Base-by-base conservation (phyloP, 208 protist genomes). In the Leishmania martiniquensis region DNA sequence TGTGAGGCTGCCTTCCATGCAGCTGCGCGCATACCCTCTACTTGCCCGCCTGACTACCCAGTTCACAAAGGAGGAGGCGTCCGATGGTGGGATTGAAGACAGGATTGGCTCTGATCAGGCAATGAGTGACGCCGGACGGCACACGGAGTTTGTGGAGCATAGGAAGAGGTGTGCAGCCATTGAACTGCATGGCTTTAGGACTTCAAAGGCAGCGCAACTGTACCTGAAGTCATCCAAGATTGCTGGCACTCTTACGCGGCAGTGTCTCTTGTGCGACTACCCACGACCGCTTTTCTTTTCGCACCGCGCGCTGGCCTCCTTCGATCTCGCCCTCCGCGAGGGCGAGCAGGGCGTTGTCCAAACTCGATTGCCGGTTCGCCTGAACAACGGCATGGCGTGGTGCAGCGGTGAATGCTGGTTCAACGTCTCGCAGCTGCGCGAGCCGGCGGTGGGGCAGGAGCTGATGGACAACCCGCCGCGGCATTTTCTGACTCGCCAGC, bases 371-470 rank as follows among this genome's bases (percentile, higher is more conserved):
- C 80, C 85, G 1, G 59, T 80, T 25, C 66, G 37, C 32, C 57
- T 91, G 52, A 68, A 70, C 17, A 77, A 52, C 29, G 44, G 39
- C 9, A 29, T 78, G 12, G 76, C 78, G 4, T 85, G 72, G 73
- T 45, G 72, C 13, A 80, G 70, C n/a, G 65, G 73, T 44, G 80
- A 88, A 29, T 93, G 87, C 81, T 91, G 87, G 85, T 95, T 93
- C 77, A 97, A 97, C 81, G 63, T 92, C 2, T 75, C 84, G 25
- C 93, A 97, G 79, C 79, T 97, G 63, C 65, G 73, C 32, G 91
- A 97, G 77, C 83, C 90, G 2, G 42, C 68, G 1, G 57, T 92
- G 13, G 82, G 77, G 10, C 80, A 84, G 34, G 85, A 87, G 75
- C 82, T 95, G 34, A 42, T 88, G 52, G 45, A 82, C 39, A 72